Evolutionary conservation across 2,329 filamentous ascomycete genomes (phyloP), one percentile per base, ranked within the genome.

Genomic region (Pseudophaeomoniella oleicola): DNA sequence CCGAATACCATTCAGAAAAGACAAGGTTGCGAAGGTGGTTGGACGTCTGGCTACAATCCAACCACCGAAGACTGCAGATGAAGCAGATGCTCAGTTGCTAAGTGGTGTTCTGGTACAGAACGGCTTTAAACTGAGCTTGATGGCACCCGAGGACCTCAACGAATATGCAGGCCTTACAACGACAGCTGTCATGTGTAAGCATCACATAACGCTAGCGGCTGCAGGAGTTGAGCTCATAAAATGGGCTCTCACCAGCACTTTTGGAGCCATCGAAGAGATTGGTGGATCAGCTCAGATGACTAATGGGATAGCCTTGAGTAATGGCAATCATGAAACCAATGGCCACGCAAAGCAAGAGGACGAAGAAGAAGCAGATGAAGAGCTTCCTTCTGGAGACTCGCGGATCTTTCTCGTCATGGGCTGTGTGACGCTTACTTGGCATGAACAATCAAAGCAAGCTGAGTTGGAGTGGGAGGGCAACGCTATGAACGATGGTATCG

Each of bases 401-500:
- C 54, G 56, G 16, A 51, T 63, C 6, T 77, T 76, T 51, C 62
- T 70, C 17, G 75, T 98, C 50, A 96, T 98, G 88, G 88, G 86
- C 44, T 90, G 82, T 57, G 77, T 94, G 17, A 75, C 75, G 5
- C 76, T 96, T n/a, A 73, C 78, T 14, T 86, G 90, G 58, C 72
- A 72, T 44, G 72, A 67, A 42, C 55, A 59, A 10, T 78, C 75
- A 46, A 82, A 87, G 38, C 79, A 90, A 52, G 73, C 94, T 4
- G 86, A 92, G 55, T 67, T 96, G 2, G 86, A 94, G 59, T 98
- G 90, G 90, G 88, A 96, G 56, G 90, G 87, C 39, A 98, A 96
- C 55, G 82, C 94, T 64, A 78, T 94, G 51, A 98, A 96, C 56
- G 90, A 98, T 52, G 84, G 86, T 42, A 92, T 98, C 50, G 90